These are phyloP conservation scores for Calcarisporium arbuscula DNA, from an alignment of 2,329 filamentous ascomycete species.

Conservation along the genomic window DNA sequence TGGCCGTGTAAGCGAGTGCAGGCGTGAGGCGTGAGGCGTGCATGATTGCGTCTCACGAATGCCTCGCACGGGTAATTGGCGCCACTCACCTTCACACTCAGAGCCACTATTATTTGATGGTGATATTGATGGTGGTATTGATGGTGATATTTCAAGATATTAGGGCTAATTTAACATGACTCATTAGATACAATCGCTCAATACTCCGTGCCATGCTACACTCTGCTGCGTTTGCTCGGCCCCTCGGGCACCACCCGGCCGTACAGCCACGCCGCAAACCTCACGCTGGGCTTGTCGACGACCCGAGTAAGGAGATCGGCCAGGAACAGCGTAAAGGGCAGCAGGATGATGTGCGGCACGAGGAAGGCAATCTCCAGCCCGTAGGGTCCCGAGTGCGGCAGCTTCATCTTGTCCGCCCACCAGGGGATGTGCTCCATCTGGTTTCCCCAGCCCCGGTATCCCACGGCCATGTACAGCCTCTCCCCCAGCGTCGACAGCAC, in stretches of 20 bases:
- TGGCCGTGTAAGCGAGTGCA: too few species aligned
- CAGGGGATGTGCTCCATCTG: conserved; percentile 44
- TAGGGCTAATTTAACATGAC: too few species aligned
- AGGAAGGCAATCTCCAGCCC: conserved; percentile 57
- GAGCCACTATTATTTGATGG: too few species aligned
- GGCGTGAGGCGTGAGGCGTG: too few species aligned
- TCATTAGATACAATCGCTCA: too few species aligned
- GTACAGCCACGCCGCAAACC: conserved; percentile 52
- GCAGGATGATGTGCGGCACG: conserved; percentile 50
- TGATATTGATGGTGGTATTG: too few species aligned
- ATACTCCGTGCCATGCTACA: too few species aligned
- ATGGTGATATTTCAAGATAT: too few species aligned
- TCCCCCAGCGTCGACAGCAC: conserved; percentile 55
- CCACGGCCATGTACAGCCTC: conserved; percentile 55
- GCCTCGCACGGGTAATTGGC: too few species aligned
- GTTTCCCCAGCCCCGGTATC: conserved; percentile 47
- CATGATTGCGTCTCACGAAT: too few species aligned
- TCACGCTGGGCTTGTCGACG: conserved; percentile 56
- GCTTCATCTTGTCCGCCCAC: conserved; percentile 51
- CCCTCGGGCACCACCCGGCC: conserved; percentile 29
- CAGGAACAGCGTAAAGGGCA: conserved; percentile 53
- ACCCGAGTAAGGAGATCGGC: conserved; percentile 50
- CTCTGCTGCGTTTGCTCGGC: conserved; percentile 15
- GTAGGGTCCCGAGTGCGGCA: conserved; percentile 49
- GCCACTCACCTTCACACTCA: too few species aligned